Percentiles rank a stretch among this genome's conserved stretches.
These are phyloP conservation scores for Clavaria fumosa DNA, from an alignment of 768 basidiomycete genomes.

Conservation along the genomic window DNA sequence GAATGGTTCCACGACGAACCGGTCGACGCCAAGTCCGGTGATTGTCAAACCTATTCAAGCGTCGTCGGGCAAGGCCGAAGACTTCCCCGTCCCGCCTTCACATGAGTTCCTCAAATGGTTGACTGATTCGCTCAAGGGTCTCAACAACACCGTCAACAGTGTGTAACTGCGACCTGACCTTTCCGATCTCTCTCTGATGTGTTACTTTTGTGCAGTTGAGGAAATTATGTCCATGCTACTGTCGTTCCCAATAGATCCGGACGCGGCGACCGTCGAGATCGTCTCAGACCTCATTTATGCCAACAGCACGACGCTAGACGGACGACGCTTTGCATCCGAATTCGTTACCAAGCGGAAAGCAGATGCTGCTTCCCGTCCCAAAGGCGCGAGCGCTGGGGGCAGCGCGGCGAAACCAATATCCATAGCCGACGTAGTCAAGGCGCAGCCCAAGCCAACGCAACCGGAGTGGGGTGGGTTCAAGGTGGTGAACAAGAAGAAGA, in stretches of 20 bases:
- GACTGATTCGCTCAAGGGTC: conserved; percentile 65
- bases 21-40: too few relatives aligned
- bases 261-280: conserved; percentile 68
- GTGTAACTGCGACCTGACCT: conserved; percentile 11
- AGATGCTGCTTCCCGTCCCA: conserved; percentile 48
- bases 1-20: too few relatives aligned
- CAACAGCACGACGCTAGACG: conserved; percentile 89
- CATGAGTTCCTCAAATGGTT: conserved; percentile 91
- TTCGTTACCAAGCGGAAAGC: conserved; percentile 77
- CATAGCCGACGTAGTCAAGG: conserved; percentile 84
- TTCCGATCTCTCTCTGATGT: conserved; percentile 1
- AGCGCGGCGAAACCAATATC: conserved; percentile 43
- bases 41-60: too few relatives aligned
- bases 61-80: too few relatives aligned
- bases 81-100: conserved; percentile 53
- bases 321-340: conserved; percentile 86
- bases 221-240: conserved; percentile 94
- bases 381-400: conserved; percentile 22
- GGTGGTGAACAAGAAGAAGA: conserved; percentile 94
- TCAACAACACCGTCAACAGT: conserved; percentile 63
- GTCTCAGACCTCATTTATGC: conserved; percentile 93
- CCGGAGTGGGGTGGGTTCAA: conserved; percentile 83
- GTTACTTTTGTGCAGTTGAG: conserved; percentile 56
- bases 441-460: conserved; percentile 60
- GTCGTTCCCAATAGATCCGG: conserved; percentile 84